Conservation (phyloP, 495 filamentous ascomycete genomes). For the Saxophila tyrrhenica region DNA sequence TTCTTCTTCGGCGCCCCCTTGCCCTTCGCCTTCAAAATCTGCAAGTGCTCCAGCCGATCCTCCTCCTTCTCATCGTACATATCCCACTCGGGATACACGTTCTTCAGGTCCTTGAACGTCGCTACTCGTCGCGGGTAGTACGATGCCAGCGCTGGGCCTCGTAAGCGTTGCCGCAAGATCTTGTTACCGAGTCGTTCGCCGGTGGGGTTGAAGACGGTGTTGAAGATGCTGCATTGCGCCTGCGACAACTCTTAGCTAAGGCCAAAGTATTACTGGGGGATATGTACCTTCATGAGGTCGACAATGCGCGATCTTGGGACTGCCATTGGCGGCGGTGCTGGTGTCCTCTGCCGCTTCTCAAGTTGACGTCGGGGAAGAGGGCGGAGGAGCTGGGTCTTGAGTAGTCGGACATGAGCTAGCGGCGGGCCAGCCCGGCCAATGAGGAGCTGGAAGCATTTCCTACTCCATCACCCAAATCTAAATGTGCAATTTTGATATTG, state of each 20-base stretch:
- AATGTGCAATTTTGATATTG: no score
- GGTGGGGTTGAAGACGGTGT: slow-evolving; percentile 77
- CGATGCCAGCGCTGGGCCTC: slow-evolving; percentile 61
- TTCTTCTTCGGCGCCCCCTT: slow-evolving; percentile 93
- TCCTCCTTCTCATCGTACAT: slow-evolving; percentile 65
- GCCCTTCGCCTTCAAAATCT: slow-evolving; percentile 64
- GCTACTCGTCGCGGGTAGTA: slow-evolving; percentile 76
- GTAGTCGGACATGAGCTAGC: background rate
- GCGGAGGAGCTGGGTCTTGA: no score
- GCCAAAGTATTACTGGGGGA: no score
- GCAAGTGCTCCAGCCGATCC: slow-evolving; percentile 64
- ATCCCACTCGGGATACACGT: slow-evolving; percentile 49
- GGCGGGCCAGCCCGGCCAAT: background rate
- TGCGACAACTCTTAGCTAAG: no score
- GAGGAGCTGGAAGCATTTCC: background rate
- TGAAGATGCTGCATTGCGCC: slow-evolving; percentile 87
- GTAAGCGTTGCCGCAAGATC: slow-evolving; percentile 71
- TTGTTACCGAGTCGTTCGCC: slow-evolving; percentile 73
- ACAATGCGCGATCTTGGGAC: slow-evolving; percentile 60
- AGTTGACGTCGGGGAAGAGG: no score
- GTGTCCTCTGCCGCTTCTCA: no score
- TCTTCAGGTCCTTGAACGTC: slow-evolving; percentile 55
- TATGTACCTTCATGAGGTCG: slow-evolving; percentile 63
- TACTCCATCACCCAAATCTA: no score
- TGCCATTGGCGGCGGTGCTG: slow-evolving; percentile 41